A percentile compares a stretch with the other conserved stretches of the same genome.
Evolutionary conservation across 768 basidiomycete species (phyloP).

Genomic region (Amanita exitialis): DNA sequence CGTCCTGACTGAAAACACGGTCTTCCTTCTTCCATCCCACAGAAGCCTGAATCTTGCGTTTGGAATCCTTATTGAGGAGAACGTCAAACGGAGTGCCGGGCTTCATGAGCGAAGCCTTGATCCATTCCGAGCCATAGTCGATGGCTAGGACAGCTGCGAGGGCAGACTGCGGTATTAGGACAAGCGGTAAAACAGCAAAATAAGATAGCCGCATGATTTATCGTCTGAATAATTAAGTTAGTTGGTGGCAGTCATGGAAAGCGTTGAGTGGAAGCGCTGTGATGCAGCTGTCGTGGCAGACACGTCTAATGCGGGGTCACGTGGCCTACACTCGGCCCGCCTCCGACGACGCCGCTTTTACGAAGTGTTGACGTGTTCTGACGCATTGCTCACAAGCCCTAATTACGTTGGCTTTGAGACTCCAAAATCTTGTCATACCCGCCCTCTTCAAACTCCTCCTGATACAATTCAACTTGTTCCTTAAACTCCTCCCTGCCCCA

Average conservation of each 20-base stretch:
- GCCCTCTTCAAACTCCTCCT: too few species aligned
- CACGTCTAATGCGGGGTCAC: conserved; percentile 15
- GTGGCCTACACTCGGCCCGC: neutral
- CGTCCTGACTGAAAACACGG: conserved; percentile 83
- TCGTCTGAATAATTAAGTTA: neutral
- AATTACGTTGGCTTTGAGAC: too few species aligned
- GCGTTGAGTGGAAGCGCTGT: neutral
- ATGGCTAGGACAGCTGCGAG: conserved; percentile 83
- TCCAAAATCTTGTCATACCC: too few species aligned
- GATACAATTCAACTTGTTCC: too few species aligned
- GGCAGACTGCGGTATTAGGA: conserved; percentile 30
- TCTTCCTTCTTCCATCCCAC: conserved; percentile 92
- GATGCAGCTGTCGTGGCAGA: conserved; percentile 27
- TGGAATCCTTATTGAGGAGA: conserved; percentile 92
- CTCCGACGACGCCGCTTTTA: too few species aligned
- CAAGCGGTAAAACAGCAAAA: conserved; percentile 27
- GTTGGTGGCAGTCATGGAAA: neutral
- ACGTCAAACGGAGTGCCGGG: conserved; percentile 95
- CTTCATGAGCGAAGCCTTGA: conserved; percentile 93
- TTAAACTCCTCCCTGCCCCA: too few species aligned
- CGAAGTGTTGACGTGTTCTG: too few species aligned
- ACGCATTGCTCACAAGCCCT: too few species aligned
- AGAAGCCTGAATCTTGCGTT: conserved; percentile 85
- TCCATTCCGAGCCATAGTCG: conserved; percentile 98
- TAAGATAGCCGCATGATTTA: neutral